Base-by-base conservation (phyloP, 257 asterid species). In the Solanum neorickii region DNA sequence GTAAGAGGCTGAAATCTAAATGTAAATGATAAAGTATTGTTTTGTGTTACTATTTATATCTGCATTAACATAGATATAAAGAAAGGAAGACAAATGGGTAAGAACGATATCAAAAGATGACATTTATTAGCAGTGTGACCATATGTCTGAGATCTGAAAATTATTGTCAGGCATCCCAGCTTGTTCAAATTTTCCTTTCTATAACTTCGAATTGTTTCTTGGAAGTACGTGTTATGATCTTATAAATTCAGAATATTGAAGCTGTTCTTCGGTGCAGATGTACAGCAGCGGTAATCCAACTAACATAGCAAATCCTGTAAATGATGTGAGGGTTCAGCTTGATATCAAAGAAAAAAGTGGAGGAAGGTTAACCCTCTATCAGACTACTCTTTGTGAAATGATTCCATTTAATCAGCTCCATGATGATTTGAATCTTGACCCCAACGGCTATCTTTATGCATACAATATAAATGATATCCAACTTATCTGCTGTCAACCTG, bases 241-340 rank as follows among this genome's bases (percentile, higher is more conserved):
- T 49, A 21, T 86, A 33, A 31, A 49, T 72, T 33, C 18, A 47
- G 37, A 21, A 31, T 73, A 52, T 70, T 86, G 78, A 39, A 49
- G 39, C 35, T 86, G 65, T 87, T 89, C 88, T 86, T 88, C 85
- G 69, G 49, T 90, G 56, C 93, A 97, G 99, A 96, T 96, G 98
- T 97, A 97, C 90, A 97, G 99, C 91, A 96, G 99, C 68, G 99
- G 99, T 37, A 97, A 97, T 89, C 99, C 99, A 47, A 95, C 99
- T 74, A 97, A 97, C 90, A 96, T 97, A 84, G 98, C 99, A 23
- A 97, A 97, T 89, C 99, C 99, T 39, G 92, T 97, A 86, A 95
- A 95, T 42, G 99, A 96, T 91, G 99, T 94, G 86, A 92, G 95
- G 86, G 96, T 97, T 91, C 98, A 96, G 91, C 88, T 97, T 25